phyloP scores from a whole-genome alignment of 2,329 filamentous ascomycete genomes.

The Zarea fungicola region DNA sequence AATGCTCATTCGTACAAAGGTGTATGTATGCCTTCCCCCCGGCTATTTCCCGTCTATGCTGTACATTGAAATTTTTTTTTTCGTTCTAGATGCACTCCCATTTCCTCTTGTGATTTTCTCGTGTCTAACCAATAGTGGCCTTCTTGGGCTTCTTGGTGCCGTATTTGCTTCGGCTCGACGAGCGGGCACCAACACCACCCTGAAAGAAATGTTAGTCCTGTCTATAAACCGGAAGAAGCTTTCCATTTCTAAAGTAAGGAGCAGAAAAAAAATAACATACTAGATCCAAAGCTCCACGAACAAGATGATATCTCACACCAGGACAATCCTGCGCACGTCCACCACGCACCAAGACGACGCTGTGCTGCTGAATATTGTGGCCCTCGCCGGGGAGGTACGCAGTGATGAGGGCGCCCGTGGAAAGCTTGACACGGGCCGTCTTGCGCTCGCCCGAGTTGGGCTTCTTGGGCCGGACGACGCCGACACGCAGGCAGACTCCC shows the following conservation, averaged over 20 bases:
- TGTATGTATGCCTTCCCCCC: background rate
- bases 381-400: constrained; percentile 97
- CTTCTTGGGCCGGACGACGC: constrained; percentile 94
- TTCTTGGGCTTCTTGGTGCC: constrained; percentile 98
- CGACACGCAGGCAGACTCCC: constrained; percentile 92
- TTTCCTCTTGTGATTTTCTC: too few species aligned
- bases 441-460: constrained; percentile 97
- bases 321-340: constrained; percentile 95
- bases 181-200: constrained; percentile 84
- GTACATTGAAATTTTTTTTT: background rate
- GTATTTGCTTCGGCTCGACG: constrained; percentile 88
- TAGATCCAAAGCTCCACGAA: constrained; percentile 87
- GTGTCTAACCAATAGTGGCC: constrained; percentile 50
- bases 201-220: constrained; percentile 32
- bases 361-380: constrained; percentile 98
- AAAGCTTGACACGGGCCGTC: constrained; percentile 85
- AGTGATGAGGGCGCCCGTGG: constrained; percentile 79
- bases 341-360: constrained; percentile 90
- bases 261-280: too few species aligned
- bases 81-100: background rate
- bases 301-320: constrained; percentile 92
- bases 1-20: constrained; percentile 8
- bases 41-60: background rate
- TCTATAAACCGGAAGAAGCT: background rate
- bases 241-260: background rate